Conservation (phyloP, 1,284 basidiomycete genomes). For the Apiotrichum siamense region DNA sequence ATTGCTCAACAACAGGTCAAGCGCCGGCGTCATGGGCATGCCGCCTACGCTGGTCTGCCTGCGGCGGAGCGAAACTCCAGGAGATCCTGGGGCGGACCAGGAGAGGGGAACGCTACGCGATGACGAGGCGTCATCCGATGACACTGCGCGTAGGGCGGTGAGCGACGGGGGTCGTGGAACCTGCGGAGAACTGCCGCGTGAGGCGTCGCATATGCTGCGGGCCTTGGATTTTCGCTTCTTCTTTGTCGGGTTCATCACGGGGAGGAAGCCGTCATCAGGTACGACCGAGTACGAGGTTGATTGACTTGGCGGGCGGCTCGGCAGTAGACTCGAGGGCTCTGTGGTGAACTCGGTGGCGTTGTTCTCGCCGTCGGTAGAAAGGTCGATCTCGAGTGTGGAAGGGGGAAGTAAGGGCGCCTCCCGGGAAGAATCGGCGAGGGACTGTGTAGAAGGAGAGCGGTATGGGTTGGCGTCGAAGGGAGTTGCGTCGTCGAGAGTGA, state of each 20-base stretch:
- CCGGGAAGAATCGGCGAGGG: background rate
- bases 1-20: slow-evolving; percentile 27
- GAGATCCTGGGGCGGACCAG: slow-evolving; percentile 2
- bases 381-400: background rate
- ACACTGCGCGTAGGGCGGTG: slow-evolving; percentile 1
- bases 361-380: slow-evolving; percentile 14
- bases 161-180: background rate
- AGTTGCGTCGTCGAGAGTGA: slow-evolving; percentile 1
- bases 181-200: background rate
- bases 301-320: too few species aligned
- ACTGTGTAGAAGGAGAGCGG: background rate
- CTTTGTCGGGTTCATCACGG: slow-evolving; percentile 1
- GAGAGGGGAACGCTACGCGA: background rate
- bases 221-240: slow-evolving; percentile 30
- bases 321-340: background rate
- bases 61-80: slow-evolving; percentile 13
- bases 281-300: slow-evolving; percentile 23
- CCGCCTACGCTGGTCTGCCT: slow-evolving; percentile 22
- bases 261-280: slow-evolving; percentile 37
- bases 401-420: background rate
- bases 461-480: background rate
- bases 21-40: slow-evolving; percentile 20
- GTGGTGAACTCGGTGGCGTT: background rate
- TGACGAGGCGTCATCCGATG: slow-evolving; percentile 8
- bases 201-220: background rate